Percentiles rank a stretch among this genome's conserved stretches.
Conservation (phyloP, 345 rosid species). For the Bretschneidera sinensis region DNA sequence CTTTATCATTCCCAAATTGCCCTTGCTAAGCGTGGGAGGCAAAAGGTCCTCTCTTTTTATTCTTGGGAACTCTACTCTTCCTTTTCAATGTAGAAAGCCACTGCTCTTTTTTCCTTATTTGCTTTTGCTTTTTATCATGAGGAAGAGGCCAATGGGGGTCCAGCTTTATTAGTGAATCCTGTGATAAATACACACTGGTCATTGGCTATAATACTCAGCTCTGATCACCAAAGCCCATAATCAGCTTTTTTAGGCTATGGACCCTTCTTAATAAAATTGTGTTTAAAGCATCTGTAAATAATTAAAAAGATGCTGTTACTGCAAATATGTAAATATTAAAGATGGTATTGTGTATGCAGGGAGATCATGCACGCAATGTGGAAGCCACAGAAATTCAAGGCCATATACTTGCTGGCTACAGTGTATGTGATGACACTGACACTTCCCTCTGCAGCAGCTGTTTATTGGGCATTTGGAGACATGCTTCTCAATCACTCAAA, state of each 20-base stretch:
- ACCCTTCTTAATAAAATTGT: too few relatives aligned
- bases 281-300: too few relatives aligned
- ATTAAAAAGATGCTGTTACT: too few relatives aligned
- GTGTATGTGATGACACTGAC: constrained; percentile 88
- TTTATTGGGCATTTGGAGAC: constrained; percentile 98
- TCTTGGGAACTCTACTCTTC: constrained; percentile 14
- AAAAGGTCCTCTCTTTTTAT: constrained; percentile 15
- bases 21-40: constrained; percentile 33
- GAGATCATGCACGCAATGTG: constrained; percentile 99
- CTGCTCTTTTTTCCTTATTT: constrained; percentile 23
- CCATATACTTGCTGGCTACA: constrained; percentile 81
- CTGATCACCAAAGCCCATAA: too few relatives aligned
- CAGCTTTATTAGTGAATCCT: too few relatives aligned
- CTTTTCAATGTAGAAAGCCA: constrained; percentile 36
- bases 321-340: too few relatives aligned
- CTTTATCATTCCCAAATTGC: constrained; percentile 16
- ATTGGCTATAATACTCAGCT: too few relatives aligned
- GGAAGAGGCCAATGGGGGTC: background rate
- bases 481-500: constrained; percentile 91
- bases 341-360: constrained; percentile 42
- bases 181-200: too few relatives aligned
- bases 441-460: constrained; percentile 90
- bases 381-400: constrained; percentile 98
- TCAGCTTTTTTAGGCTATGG: background rate
- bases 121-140: background rate